phyloP scores from a whole-genome alignment of 1,284 basidiomycete species.

The Moesziomyces globuligerus region DNA sequence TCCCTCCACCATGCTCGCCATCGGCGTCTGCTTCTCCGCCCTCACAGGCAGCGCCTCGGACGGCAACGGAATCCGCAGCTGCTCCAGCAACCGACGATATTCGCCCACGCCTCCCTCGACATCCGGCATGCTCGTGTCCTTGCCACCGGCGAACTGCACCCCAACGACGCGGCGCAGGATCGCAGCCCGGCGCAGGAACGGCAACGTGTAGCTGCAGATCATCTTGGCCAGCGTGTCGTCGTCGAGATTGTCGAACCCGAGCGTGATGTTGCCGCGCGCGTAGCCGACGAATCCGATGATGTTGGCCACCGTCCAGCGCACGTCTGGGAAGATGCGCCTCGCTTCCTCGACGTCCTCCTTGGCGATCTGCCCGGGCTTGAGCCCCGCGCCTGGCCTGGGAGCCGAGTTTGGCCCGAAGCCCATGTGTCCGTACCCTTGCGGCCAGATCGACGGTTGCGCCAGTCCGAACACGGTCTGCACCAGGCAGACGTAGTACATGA shows the following conservation, averaged over 20 bases:
- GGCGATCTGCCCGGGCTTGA: constrained; percentile 33
- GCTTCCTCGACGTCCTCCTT: constrained; percentile 48
- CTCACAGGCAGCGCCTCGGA: constrained; percentile 55
- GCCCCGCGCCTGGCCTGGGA: constrained; percentile 35
- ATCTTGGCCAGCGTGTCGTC: constrained; percentile 76
- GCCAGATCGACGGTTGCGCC: constrained; percentile 64
- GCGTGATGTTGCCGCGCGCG: constrained; percentile 64
- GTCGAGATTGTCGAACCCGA: constrained; percentile 65
- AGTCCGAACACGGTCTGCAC: constrained; percentile 65
- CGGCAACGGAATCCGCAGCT: constrained; percentile 57
- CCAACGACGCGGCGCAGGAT: constrained; percentile 81
- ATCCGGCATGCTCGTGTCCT: background rate
- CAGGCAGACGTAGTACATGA: constrained; percentile 65
- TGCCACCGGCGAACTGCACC: constrained; percentile 1
- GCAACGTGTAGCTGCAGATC: constrained; percentile 87
- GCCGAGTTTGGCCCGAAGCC: constrained; percentile 27
- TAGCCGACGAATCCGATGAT: constrained; percentile 65
- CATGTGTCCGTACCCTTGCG: constrained; percentile 48
- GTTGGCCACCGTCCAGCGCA: constrained; percentile 64
- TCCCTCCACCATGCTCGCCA: constrained; percentile 63
- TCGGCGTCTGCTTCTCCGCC: constrained; percentile 59
- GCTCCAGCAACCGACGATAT: constrained; percentile 54
- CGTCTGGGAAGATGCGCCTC: constrained; percentile 59
- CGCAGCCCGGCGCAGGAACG: constrained; percentile 89
- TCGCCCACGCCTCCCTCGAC: constrained; percentile 45